Evolutionary conservation across 2,329 filamentous ascomycete species (phyloP).

Genomic region (Aureobasidium pullulans): DNA sequence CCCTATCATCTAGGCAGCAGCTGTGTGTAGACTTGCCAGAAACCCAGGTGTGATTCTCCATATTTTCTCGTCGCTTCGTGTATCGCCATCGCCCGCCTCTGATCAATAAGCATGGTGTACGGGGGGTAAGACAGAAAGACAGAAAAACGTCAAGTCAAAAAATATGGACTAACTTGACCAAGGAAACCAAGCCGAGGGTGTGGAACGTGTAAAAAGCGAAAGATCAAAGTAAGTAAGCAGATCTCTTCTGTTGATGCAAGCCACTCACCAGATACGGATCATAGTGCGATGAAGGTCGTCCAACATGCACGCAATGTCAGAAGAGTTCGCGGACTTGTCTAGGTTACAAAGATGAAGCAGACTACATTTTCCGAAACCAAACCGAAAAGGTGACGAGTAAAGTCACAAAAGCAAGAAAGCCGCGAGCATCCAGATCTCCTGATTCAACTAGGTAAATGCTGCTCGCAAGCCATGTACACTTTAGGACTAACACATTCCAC

Average conservation of each 20-base stretch:
- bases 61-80: neutral
- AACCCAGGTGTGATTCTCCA: neutral
- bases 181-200: conserved; percentile 46
- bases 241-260: neutral
- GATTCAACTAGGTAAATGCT: neutral
- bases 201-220: conserved; percentile 64
- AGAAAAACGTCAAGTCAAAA: neutral
- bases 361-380: conserved; percentile 65
- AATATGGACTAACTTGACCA: neutral
- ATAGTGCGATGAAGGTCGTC: conserved; percentile 61
- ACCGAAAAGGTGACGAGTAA: conserved; percentile 45
- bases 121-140: conserved; percentile 5
- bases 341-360: conserved; percentile 64
- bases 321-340: conserved; percentile 59
- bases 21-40: neutral
- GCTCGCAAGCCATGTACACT: neutral
- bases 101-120: conserved; percentile 8
- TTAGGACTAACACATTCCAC: neutral
- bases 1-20: neutral
- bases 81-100: neutral
- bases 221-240: conserved; percentile 56
- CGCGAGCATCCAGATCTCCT: neutral
- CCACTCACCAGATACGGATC: neutral
- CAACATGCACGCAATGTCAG: conserved; percentile 57
- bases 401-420: neutral